Evolutionary conservation across 495 filamentous ascomycete genomes (phyloP).

Genomic region (Neurospora sp.): DNA sequence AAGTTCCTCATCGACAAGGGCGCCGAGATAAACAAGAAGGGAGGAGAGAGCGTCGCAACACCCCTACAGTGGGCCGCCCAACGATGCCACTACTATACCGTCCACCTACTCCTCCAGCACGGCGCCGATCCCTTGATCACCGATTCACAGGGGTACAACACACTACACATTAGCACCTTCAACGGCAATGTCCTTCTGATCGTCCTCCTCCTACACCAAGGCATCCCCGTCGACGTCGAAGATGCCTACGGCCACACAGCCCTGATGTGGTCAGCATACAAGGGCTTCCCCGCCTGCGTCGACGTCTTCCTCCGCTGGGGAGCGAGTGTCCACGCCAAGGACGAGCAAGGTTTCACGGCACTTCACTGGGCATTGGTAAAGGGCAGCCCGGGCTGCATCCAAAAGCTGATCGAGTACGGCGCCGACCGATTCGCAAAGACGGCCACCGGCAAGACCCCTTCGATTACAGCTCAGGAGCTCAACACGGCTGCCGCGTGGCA

Average conservation of each 20-base stretch:
- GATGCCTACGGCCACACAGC: conserved; percentile 85
- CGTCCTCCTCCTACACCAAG: conserved; percentile 76
- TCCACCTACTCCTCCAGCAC: conserved; percentile 65
- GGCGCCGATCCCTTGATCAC: conserved; percentile 84
- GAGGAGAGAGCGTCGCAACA: conserved; percentile 86
- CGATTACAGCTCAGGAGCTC: conserved; percentile 77
- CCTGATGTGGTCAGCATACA: conserved; percentile 98
- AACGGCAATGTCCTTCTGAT: conserved; percentile 93
- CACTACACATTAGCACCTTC: conserved; percentile 91
- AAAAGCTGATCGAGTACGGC: conserved; percentile 89
- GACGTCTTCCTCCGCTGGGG: conserved; percentile 93
- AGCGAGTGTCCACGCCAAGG: conserved; percentile 78
- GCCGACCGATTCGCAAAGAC: conserved; percentile 84
- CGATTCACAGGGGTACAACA: conserved; percentile 92
- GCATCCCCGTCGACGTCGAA: conserved; percentile 81
- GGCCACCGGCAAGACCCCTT: conserved; percentile 76
- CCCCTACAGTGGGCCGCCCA: conserved; percentile 96
- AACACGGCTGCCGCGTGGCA: conserved; percentile 76
- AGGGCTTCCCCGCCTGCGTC: conserved; percentile 82
- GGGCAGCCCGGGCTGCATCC: conserved; percentile 72
- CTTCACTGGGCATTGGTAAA: conserved; percentile 96
- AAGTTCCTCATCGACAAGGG: conserved; percentile 85
- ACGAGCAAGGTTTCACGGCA: conserved; percentile 86
- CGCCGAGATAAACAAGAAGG: conserved; percentile 87
- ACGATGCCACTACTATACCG: conserved; percentile 76